Percentiles rank a stretch among this genome's conserved stretches.
Conservation (phyloP, 2,329 filamentous ascomycete species). For the Pseudogymnoascus sp. region DNA sequence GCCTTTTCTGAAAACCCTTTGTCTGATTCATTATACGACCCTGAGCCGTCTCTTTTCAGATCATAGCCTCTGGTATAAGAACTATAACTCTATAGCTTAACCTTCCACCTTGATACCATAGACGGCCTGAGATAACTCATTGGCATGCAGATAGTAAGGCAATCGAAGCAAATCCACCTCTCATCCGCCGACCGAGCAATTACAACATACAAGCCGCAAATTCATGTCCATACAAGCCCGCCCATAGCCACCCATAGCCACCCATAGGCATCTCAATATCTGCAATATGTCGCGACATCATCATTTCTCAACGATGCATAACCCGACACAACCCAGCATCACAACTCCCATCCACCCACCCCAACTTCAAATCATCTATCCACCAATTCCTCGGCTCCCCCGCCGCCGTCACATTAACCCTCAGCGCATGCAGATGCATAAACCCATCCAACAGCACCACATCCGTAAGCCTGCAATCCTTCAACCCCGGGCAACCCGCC, state of each 20-base stretch:
- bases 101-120: not conserved
- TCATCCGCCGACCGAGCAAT: not conserved
- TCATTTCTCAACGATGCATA: not conserved
- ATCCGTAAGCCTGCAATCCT: constrained; percentile 27
- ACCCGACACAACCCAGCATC: not conserved
- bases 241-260: not conserved
- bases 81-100: not conserved
- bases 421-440: constrained; percentile 32
- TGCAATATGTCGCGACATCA: not conserved
- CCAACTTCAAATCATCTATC: constrained; percentile 15
- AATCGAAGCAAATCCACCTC: not conserved
- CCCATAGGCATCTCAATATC: not conserved
- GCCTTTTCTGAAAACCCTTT: not conserved
- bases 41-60: not conserved
- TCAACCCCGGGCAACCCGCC: constrained; percentile 25
- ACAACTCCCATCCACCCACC: not conserved
- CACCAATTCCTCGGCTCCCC: constrained; percentile 36
- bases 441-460: constrained; percentile 25
- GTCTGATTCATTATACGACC: not conserved
- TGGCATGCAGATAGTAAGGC: not conserved
- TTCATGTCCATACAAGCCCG: not conserved
- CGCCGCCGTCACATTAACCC: constrained; percentile 35
- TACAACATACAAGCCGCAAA: not conserved
- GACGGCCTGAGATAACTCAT: not conserved
- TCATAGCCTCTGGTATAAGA: not conserved